Conservation (phyloP, 2,329 filamentous ascomycete genomes). For the Botrytis deweyae region DNA sequence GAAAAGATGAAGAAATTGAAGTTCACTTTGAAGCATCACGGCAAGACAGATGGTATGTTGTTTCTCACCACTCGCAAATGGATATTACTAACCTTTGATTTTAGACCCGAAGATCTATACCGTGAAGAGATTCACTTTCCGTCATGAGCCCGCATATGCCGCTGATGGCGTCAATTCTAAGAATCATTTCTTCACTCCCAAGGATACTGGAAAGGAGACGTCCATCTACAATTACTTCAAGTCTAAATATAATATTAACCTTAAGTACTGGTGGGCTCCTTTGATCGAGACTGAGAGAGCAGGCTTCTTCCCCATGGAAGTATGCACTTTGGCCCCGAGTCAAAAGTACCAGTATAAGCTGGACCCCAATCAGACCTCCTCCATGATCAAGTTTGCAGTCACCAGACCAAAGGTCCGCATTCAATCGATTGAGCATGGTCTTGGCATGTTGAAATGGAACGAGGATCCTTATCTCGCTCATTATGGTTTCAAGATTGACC, state of each 20-base stretch:
- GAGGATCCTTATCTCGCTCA: conserved; percentile 67
- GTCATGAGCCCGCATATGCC: conserved; percentile 41
- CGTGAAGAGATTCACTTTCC: conserved; percentile 52
- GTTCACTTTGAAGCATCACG: conserved; percentile 56
- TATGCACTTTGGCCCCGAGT: conserved; percentile 52
- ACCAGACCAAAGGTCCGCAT: conserved; percentile 70
- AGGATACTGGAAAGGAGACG: conserved; percentile 45
- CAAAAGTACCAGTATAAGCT: conserved; percentile 66
- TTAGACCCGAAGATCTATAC: conserved; percentile 51
- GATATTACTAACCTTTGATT: conserved; percentile 11
- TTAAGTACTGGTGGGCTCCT: conserved; percentile 52
- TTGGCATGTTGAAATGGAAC: conserved; percentile 65
- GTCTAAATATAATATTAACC: conserved; percentile 52
- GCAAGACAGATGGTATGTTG: conserved; percentile 43
- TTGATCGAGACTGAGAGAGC: conserved; percentile 56
- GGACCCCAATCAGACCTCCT: conserved; percentile 58
- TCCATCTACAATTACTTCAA: conserved; percentile 56
- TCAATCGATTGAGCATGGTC: conserved; percentile 64
- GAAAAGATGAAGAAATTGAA: conserved; percentile 54
- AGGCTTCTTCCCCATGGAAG: conserved; percentile 61
- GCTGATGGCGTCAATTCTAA: conserved; percentile 50
- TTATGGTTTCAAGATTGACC: conserved; percentile 72
- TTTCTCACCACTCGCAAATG: background rate
- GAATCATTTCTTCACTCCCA: conserved; percentile 54
- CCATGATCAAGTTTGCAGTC: conserved; percentile 94